Base-by-base conservation (phyloP, 257 asterid species). In the Solanum ahanhuiri region DNA sequence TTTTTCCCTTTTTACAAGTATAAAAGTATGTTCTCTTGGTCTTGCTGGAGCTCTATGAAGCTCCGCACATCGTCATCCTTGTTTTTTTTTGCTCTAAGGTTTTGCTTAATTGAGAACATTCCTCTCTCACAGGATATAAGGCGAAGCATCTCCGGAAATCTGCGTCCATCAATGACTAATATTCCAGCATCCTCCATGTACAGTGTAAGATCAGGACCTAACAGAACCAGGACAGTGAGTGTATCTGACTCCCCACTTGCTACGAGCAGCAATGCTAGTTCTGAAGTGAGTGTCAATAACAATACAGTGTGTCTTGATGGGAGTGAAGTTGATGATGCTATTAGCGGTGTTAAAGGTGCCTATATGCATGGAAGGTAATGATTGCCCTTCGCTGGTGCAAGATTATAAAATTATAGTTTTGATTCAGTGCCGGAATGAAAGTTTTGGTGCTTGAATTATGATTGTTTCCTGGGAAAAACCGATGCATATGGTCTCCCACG, bases 341-440 rank as follows among this genome's bases (percentile, higher is more conserved):
- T 91, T 82, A 92, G 94, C 93, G 90, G 97, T 17, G 93, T 89
- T 84, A 95, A 92, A 93, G 91, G 91, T 82, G 85, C 93, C 87
- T 92, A 90, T 87, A 86, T 91, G 87, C 94, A 83, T 39, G 97
- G 94, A 87, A 91, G 97, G 96, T 95, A 94, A 94, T 85, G 58
- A 45, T 30, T 23, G 37, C 20, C 72, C 82, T 71, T 31, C 45
- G 20, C 8, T 51, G 72, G 22, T 71, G 71, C 41, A 45, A 3
- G 84, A 48, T 81, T 17, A 48, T 70, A 30, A 30, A 28, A 48
- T 81, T 81, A 9, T 81, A 48, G 69, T 9, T 28, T 25, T 6
- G 84, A 48, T 48, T 30, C 20, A 81, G 67, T 30, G 43, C 20
- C 20, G 6, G 84, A 48, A 45, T 48, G 41, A 79, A 1, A 51